phyloP scores from a whole-genome alignment of 768 basidiomycete species.

The Kondoa subrosea region DNA sequence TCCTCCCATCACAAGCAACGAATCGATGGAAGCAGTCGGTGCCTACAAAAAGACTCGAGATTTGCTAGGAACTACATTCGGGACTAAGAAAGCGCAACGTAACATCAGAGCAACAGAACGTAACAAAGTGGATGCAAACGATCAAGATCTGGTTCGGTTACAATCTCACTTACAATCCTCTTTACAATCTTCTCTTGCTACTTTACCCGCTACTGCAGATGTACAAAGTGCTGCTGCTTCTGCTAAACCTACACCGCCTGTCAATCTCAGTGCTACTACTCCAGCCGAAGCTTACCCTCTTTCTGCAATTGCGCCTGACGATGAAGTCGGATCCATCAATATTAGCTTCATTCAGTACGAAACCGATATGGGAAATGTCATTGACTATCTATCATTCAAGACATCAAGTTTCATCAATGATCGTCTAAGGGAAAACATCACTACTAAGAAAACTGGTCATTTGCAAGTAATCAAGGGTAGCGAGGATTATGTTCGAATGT shows the following conservation, averaged over 20 bases:
- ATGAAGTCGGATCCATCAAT: constrained; percentile 59
- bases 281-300: constrained; percentile 45
- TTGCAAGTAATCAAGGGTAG: background rate
- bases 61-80: constrained; percentile 69
- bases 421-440: constrained; percentile 42
- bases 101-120: constrained; percentile 70
- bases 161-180: constrained; percentile 53
- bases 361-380: constrained; percentile 36
- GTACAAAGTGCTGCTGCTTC: constrained; percentile 40
- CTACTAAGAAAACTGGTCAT: constrained; percentile 38
- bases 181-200: constrained; percentile 55
- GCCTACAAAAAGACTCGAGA: background rate
- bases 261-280: constrained; percentile 43
- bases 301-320: constrained; percentile 56
- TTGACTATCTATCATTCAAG: constrained; percentile 42
- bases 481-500: background rate
- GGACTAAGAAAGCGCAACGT: constrained; percentile 81
- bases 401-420: constrained; percentile 54
- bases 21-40: background rate
- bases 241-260: constrained; percentile 48
- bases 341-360: constrained; percentile 44
- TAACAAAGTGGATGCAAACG: constrained; percentile 70
- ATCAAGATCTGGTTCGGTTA: constrained; percentile 37
- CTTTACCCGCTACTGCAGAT: constrained; percentile 41
- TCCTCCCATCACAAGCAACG: constrained; percentile 3